Percentiles rank a stretch among this genome's conserved stretches.
Conservation (phyloP, 2,329 filamentous ascomycete genomes). For the Paracorniculantispora psalliotae region DNA sequence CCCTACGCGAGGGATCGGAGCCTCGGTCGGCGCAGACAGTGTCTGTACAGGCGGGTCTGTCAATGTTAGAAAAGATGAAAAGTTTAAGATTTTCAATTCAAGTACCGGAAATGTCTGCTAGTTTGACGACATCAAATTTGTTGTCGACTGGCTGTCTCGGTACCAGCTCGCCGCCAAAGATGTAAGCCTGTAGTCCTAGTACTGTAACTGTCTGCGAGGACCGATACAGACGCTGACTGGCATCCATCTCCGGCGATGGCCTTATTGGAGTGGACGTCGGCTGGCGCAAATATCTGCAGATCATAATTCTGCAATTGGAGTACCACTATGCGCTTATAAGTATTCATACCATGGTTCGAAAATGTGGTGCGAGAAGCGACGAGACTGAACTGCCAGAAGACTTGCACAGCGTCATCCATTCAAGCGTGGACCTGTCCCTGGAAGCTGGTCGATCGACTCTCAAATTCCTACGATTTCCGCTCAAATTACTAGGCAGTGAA, state of each 20-base stretch:
- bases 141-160: conserved; percentile 48
- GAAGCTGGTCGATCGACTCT: conserved; percentile 21
- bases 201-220: conserved; percentile 46
- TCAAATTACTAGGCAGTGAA: not conserved
- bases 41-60: conserved; percentile 14
- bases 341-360: conserved; percentile 19
- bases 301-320: conserved; percentile 17
- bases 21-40: conserved; percentile 15
- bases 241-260: not conserved
- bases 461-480: conserved; percentile 5
- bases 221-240: conserved; percentile 33
- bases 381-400: conserved; percentile 16
- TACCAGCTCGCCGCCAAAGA: conserved; percentile 49
- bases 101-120: conserved; percentile 17
- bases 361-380: conserved; percentile 13
- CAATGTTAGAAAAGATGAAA: not conserved
- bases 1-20: conserved; percentile 53
- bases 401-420: conserved; percentile 20
- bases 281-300: no score
- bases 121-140: conserved; percentile 36
- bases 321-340: conserved; percentile 18
- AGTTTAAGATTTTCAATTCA: not conserved
- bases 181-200: conserved; percentile 32
- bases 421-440: conserved; percentile 20
- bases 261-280: not conserved